Evolutionary conservation across 257 asterid genomes (phyloP), one percentile per base, ranked within the genome.

Genomic region (Solanum megistacrolobum): DNA sequence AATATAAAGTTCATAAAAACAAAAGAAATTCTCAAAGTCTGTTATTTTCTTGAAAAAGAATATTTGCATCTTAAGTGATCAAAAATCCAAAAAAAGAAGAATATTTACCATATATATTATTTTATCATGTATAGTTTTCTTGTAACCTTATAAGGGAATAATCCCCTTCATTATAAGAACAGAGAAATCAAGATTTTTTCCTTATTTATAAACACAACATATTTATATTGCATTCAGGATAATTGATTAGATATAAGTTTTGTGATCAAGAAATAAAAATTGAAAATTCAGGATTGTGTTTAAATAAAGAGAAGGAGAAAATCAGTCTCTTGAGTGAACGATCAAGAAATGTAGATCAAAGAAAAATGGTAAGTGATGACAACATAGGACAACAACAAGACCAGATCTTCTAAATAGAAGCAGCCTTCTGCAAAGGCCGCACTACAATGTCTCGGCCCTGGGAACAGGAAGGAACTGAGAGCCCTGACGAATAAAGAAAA

Each of bases 41-140:
- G n/a, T 7, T 90, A 81, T 46, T 81, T 76, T 55, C 60, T 81
- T 68, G 66, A 87, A 39, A 90, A 89, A 89, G 91, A 87, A 88
- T 88, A 43, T 68, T 86, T 91, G 89, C 88, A 60, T 38, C 86
- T 81, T 21, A 86, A 88, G 88, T 88, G 84, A 84, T 88, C 38
- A 43, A 78, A 52, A 66, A 60, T 60, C 10, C 11, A 23, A 60
- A 60, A 8, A 58, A 8, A 58, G 1, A 66, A 25, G 1, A 66
- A 2, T 43, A 43, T 43, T 43, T 43, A 55, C n/a, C n/a, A 55
- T 16, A 20, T 16, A 14, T 48, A 55, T 55, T 55, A 1, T 55
- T 55, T 55, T 55, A 55, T 55, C 62, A 55, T 55, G n/a, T 55
- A 6, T 55, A 18, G 25, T 55, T 55, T 55, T 55, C 11, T 18